Conservation (phyloP, 1,284 basidiomycete genomes). For the Ceratobasidium papillatum region DNA sequence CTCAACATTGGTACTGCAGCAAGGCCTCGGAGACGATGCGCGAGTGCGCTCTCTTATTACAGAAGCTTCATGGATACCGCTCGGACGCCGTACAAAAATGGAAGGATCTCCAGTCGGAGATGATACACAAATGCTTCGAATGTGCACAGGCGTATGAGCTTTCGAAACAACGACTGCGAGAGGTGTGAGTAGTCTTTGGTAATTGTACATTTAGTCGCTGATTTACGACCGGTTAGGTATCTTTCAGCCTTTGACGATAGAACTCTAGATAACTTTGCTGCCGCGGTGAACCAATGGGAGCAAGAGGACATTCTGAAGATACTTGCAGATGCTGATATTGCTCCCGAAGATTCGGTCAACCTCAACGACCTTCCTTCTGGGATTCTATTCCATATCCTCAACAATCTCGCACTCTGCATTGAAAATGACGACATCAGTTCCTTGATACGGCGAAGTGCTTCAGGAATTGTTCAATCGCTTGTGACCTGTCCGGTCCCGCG, state of each 20-base stretch:
- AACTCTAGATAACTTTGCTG: constrained; percentile 66
- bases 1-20: constrained; percentile 75
- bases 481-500: constrained; percentile 70
- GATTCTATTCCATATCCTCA: constrained; percentile 71
- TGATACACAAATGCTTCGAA: constrained; percentile 67
- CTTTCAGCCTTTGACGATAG: constrained; percentile 39
- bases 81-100: constrained; percentile 67
- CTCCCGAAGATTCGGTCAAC: constrained; percentile 45
- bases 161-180: constrained; percentile 67
- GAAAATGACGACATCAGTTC: constrained; percentile 60
- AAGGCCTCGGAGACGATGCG: constrained; percentile 61
- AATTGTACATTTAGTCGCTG: neutral
- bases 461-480: constrained; percentile 52
- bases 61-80: constrained; percentile 79
- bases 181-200: constrained; percentile 64
- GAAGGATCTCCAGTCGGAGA: constrained; percentile 64
- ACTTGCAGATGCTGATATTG: constrained; percentile 55
- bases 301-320: constrained; percentile 58
- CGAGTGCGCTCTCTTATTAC: constrained; percentile 77
- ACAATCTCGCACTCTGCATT: constrained; percentile 66
- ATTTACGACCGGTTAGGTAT: constrained; percentile 36
- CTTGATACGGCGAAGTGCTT: constrained; percentile 57
- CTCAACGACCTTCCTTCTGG: constrained; percentile 59
- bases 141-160: constrained; percentile 74
- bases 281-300: constrained; percentile 75